These are phyloP conservation scores for Phialophora verrucosa DNA, from an alignment of 2,329 filamentous ascomycete genomes.

Conservation along the genomic window DNA sequence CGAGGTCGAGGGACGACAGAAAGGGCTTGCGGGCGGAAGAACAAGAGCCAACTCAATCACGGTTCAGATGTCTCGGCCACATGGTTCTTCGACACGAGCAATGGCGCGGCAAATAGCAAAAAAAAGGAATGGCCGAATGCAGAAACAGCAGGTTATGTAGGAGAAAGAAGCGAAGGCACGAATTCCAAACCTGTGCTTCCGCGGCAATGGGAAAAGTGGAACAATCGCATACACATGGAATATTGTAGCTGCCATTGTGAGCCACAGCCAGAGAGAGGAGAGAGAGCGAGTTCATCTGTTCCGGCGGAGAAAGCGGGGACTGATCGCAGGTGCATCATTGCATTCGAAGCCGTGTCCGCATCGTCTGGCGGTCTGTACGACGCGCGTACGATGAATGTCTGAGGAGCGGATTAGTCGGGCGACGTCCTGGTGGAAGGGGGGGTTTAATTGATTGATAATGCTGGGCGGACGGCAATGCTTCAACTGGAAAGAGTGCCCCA, in stretches of 20 bases:
- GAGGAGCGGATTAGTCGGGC: not conserved
- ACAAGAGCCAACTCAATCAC: not conserved
- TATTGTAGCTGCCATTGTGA: not conserved
- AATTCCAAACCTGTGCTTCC: not conserved
- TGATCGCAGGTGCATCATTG: not conserved
- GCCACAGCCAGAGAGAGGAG: too few species aligned
- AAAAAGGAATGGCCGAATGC: not conserved
- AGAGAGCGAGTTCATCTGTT: not conserved
- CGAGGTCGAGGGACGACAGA: not conserved
- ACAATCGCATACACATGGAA: not conserved
- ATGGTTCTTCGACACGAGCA: not conserved
- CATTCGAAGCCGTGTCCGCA: not conserved
- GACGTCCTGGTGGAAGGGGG: not conserved
- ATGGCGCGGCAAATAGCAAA: conserved; percentile 1
- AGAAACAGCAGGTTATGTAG: conserved; percentile 2
- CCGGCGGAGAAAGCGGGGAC: conserved; percentile 1
- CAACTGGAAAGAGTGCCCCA: not conserved
- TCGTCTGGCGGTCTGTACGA: conserved; percentile 3
- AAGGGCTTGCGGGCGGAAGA: not conserved
- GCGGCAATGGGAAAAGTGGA: conserved; percentile 17
- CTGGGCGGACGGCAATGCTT: not conserved
- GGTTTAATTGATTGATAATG: not conserved
- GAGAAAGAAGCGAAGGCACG: not conserved
- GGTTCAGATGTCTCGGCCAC: not conserved
- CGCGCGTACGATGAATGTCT: not conserved